phyloP scores from a whole-genome alignment of 148 eudicot species.

The Silene conica region DNA sequence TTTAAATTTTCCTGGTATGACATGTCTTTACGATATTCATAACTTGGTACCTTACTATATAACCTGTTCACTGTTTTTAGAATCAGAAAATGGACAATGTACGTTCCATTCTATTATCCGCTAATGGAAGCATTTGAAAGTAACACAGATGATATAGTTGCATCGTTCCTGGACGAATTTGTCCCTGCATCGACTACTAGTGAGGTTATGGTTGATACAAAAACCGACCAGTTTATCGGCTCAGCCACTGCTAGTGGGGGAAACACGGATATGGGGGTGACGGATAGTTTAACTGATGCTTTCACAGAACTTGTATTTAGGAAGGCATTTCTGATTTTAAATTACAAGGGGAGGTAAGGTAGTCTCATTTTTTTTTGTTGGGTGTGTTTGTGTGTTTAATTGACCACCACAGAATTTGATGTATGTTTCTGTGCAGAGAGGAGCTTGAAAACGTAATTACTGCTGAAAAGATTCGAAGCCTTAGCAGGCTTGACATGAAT shows the following conservation, averaged over 20 bases:
- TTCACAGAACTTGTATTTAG: constrained; percentile 51
- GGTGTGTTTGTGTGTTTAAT: not conserved
- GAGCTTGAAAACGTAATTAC: constrained; percentile 45
- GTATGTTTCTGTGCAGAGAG: constrained; percentile 31
- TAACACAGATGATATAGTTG: constrained; percentile 3
- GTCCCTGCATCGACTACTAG: not conserved
- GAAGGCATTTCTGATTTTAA: constrained; percentile 53
- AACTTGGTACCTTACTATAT: not conserved
- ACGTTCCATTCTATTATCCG: not conserved
- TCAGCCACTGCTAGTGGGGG: constrained; percentile 13
- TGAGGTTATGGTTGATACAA: not conserved
- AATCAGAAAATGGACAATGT: not conserved
- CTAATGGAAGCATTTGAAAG: not conserved
- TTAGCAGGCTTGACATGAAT: constrained; percentile 35
- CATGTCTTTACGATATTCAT: not conserved
- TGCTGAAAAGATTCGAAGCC: constrained; percentile 26
- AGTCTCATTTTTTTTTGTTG: not conserved
- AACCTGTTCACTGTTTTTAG: not conserved
- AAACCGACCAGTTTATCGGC: not conserved
- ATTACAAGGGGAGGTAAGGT: constrained; percentile 57
- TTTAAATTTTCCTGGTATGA: constrained; percentile 26
- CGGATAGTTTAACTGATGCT: constrained; percentile 24
- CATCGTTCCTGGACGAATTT: constrained; percentile 9
- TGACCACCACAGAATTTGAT: not conserved
- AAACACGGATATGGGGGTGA: not conserved